Base-by-base conservation (phyloP, 2,329 filamentous ascomycete genomes). In the Teratosphaeriaceae sp. region DNA sequence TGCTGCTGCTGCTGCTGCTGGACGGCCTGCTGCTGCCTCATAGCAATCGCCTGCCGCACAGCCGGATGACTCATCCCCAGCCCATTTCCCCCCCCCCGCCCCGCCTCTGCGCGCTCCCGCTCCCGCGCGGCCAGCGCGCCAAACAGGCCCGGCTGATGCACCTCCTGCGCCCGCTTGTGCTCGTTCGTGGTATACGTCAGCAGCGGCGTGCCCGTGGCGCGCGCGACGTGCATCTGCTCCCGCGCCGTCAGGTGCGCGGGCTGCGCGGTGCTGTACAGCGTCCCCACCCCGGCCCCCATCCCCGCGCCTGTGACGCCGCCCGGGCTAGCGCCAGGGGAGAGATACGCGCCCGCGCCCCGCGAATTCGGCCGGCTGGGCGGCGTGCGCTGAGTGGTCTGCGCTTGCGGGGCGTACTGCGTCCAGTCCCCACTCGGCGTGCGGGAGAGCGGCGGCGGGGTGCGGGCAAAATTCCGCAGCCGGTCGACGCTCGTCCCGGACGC, bases 191-290 rank as follows among this genome's bases (percentile, higher is more conserved):
- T 76, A 60, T 94, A 70, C 45, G 77, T 80, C 54, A 94, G 76
- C 38, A 94, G 70, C 0, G 88, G 85, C 0, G 80, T 81, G 1
- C 85, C 85, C 0, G 88, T 94, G 53, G 87, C 73, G 27, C 85
- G 79, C 8, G 88, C 85, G n/a, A 94, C 76, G 53, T 94, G 84
- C 65, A 94, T 87, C 61, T 94, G 88, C 63, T 95, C 88, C 13
- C 84, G 79, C 15, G 88, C 88, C 16, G 85, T 88, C n/a, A 95
- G 72, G 44, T 82, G 77, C 0, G 69, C 66, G 7, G 76, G 72
- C 19, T 75, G 65, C n/a, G n/a, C n/a, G 38, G 45, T 44, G 38
- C 47, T 27, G 31, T 34, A 34, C 31, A 34, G 18, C 18, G 40
- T 31, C 12, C 22, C 35, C 11, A n/a, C n/a, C n/a, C n/a, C n/a